phyloP scores from a whole-genome alignment of 176 grass and related monocot genomes.

The Zea luxurians region DNA sequence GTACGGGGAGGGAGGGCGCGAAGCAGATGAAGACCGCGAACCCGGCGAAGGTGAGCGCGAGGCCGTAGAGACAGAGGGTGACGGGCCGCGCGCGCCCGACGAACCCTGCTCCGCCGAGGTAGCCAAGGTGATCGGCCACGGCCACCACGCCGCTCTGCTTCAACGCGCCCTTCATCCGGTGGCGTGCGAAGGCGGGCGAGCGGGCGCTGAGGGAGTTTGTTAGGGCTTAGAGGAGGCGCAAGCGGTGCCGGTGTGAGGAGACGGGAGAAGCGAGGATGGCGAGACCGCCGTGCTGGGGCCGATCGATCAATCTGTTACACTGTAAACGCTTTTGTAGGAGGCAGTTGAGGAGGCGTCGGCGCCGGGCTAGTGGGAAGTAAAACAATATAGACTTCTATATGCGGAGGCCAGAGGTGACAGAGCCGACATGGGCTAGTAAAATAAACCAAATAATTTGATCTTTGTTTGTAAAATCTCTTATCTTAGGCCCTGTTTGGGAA shows the following conservation, averaged over 20 bases:
- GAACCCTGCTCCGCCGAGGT: neutral
- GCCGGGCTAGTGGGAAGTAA: no score
- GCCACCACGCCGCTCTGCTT: conserved; percentile 38
- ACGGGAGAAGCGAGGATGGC: neutral
- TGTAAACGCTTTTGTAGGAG: conserved; percentile 27
- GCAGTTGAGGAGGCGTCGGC: no score
- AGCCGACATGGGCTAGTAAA: no score
- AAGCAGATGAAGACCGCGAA: conserved; percentile 62
- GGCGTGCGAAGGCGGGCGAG: neutral
- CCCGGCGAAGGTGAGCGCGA: conserved; percentile 61
- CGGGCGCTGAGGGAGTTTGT: neutral
- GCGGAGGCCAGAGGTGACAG: no score
- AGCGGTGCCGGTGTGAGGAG: no score
- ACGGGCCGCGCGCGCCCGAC: conserved; percentile 31
- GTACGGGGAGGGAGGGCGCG: conserved; percentile 52
- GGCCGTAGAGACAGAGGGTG: conserved; percentile 69
- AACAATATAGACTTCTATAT: no score
- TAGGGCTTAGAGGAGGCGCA: neutral
- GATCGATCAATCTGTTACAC: neutral
- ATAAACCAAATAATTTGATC: no score
- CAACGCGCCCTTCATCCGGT: conserved; percentile 55
- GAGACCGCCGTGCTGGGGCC: neutral
- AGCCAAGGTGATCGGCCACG: conserved; percentile 41
- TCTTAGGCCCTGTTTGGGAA: no score
- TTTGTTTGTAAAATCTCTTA: no score